Percentiles rank a stretch among this genome's conserved stretches.
Evolutionary conservation across 164 flowering plant genomes (phyloP).

Genomic region (Nymphaea thermarum): DNA sequence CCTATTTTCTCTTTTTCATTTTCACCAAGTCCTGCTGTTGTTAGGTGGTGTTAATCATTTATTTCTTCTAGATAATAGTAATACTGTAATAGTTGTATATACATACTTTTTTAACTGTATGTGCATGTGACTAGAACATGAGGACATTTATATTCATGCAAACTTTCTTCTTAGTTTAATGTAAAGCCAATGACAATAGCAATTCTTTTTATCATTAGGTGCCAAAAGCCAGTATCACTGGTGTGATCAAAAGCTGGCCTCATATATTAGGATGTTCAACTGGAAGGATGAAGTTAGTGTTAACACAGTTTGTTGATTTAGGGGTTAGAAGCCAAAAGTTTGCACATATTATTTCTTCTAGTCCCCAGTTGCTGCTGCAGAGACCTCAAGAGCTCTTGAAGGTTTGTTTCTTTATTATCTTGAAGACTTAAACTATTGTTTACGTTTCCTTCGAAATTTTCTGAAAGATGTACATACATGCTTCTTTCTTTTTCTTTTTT

Average conservation of each 20-base stretch:
- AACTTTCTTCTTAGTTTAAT: background rate
- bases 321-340: conserved; percentile 47
- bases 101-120: background rate
- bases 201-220: conserved; percentile 26
- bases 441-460: background rate
- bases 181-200: background rate
- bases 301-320: conserved; percentile 37
- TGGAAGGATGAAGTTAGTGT: conserved; percentile 49
- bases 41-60: background rate
- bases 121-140: background rate
- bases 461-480: background rate
- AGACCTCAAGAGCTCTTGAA: conserved; percentile 55
- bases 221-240: conserved; percentile 32
- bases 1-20: no score
- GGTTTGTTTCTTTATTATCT: conserved; percentile 22
- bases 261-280: conserved; percentile 68
- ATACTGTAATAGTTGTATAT: background rate
- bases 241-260: conserved; percentile 71
- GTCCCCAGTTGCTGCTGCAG: conserved; percentile 73
- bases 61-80: background rate
- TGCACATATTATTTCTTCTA: conserved; percentile 51
- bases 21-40: background rate
- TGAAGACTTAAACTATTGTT: background rate
- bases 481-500: background rate
- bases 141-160: no score